Evolutionary conservation across 805 yeast species (phyloP), one percentile per base, ranked within the genome.

Genomic region (Wickerhamomyces xylosicus): DNA sequence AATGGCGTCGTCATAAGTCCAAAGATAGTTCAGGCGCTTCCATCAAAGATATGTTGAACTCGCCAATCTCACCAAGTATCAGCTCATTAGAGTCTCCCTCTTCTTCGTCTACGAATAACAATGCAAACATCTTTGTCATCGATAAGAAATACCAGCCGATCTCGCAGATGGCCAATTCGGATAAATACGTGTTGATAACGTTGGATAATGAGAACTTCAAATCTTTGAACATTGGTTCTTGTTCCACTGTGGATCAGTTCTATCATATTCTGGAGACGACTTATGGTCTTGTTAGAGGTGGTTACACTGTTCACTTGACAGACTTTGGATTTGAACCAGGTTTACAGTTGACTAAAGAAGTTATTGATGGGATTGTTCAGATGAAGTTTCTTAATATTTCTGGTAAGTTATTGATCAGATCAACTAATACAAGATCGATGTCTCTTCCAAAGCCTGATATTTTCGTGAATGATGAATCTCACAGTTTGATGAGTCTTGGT

Each of bases 251-350:
- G 2, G 58, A 52, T 0, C 61, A 58, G 2, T 60, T 74, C 22
- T 77, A 72, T 44, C 54, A 52, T 2, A 48, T 52, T 10, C 45
- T 78, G 15, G 53, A 67, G 0, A 53, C 61, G 1, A 55, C 60
- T 2, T 48, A 77, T 15, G 47, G 49, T 4, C 50, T 58, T 3
- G 46, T 45, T 16, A 46, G 52, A 9, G 39, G 48, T 7, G 54
- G 54, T 11, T 38, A 58, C 25, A 54, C 67, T 0, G 64, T 76
- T 33, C 81, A 79, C 46, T 56, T 85, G 44, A 81, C 95, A 0
- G 95, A 85, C 38, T 74, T 77, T 54, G 75, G 77, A 17, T 63
- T 77, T 36, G 66, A 67, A 14, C 67, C 71, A 21, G 90, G 87
- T 21, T 70, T 62, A 5, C 64, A 76, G 0, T 48, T 82, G 16